These are phyloP conservation scores for Candida ortonii DNA, from an alignment of 805 yeast species.

Conservation along the genomic window DNA sequence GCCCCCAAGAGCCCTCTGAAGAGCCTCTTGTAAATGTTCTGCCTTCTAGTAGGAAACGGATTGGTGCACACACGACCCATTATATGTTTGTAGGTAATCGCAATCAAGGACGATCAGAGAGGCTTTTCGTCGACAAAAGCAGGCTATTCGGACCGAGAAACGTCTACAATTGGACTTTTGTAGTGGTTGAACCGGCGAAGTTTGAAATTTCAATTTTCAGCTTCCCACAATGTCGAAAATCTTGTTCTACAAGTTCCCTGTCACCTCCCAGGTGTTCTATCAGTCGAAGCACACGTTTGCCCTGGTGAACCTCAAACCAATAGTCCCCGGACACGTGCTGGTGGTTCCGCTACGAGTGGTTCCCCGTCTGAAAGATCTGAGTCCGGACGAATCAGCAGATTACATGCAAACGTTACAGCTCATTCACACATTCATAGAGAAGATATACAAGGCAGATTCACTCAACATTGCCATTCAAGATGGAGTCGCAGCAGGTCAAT, in stretches of 20 bases:
- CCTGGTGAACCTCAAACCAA: constrained; percentile 85
- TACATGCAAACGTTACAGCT: constrained; percentile 73
- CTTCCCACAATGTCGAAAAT: constrained; percentile 34
- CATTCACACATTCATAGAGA: constrained; percentile 64
- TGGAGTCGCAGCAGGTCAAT: constrained; percentile 94
- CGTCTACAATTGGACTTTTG: too few species aligned
- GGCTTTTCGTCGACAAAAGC: too few species aligned
- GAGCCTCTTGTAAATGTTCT: too few species aligned
- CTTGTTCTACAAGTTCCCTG: constrained; percentile 51
- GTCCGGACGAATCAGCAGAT: constrained; percentile 70
- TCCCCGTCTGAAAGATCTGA: constrained; percentile 64
- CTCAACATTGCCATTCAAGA: constrained; percentile 92
- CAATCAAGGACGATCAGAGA: too few species aligned
- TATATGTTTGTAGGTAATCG: too few species aligned
- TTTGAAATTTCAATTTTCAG: too few species aligned
- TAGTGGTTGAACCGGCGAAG: too few species aligned
- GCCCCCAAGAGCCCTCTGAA: too few species aligned
- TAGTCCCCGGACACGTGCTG: constrained; percentile 91
- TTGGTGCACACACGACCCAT: too few species aligned
- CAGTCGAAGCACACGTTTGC: constrained; percentile 70
- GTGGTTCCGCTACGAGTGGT: constrained; percentile 79
- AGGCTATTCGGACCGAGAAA: too few species aligned
- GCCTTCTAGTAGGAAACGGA: too few species aligned
- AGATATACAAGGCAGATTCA: constrained; percentile 73
- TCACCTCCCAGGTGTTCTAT: constrained; percentile 56